phyloP scores from a whole-genome alignment of 2,329 filamentous ascomycete genomes.

The Xylariales sp. region DNA sequence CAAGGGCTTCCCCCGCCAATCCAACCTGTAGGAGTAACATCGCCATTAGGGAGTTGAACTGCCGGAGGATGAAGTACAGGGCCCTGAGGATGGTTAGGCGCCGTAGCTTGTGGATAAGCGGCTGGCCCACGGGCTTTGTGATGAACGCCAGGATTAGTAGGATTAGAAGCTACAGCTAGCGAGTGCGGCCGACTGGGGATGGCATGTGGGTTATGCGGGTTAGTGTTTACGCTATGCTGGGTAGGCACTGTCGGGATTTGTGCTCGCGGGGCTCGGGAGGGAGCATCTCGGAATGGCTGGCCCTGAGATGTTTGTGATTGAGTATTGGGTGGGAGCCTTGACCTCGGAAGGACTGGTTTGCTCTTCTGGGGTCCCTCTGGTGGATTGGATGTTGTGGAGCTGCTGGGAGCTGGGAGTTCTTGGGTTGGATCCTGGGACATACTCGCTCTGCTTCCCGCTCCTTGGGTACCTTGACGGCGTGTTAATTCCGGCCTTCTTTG shows the following conservation, averaged over 20 bases:
- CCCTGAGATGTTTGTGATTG: constrained; percentile 12
- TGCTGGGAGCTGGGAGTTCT: constrained; percentile 2
- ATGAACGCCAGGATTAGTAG: constrained; percentile 1
- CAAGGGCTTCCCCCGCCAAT: constrained; percentile 38
- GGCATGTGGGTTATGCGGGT: constrained; percentile 9
- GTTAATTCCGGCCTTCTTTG: constrained; percentile 44
- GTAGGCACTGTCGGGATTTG: constrained; percentile 13
- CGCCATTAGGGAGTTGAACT: constrained; percentile 31
- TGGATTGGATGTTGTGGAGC: constrained; percentile 8
- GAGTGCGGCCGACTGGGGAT: constrained; percentile 15
- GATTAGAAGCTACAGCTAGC: constrained; percentile 13
- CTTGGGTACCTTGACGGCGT: constrained; percentile 39
- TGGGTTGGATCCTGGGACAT: constrained; percentile 17
- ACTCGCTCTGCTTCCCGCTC: constrained; percentile 21
- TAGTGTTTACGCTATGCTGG: constrained; percentile 18
- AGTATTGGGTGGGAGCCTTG: constrained; percentile 6
- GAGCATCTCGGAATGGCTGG: neutral
- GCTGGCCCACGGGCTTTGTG: constrained; percentile 4
- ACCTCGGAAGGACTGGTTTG: neutral
- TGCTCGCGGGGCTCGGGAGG: neutral
- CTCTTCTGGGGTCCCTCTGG: constrained; percentile 1
- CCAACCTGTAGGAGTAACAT: constrained; percentile 18
- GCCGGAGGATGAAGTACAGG: constrained; percentile 1
- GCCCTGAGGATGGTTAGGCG: neutral
- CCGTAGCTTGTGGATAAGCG: constrained; percentile 10